Percentiles rank a stretch among this genome's conserved stretches.
Evolutionary conservation across 371 early-diverging fungal species (phyloP).

Genomic region (Amoeboaphelidium protococcarum): DNA sequence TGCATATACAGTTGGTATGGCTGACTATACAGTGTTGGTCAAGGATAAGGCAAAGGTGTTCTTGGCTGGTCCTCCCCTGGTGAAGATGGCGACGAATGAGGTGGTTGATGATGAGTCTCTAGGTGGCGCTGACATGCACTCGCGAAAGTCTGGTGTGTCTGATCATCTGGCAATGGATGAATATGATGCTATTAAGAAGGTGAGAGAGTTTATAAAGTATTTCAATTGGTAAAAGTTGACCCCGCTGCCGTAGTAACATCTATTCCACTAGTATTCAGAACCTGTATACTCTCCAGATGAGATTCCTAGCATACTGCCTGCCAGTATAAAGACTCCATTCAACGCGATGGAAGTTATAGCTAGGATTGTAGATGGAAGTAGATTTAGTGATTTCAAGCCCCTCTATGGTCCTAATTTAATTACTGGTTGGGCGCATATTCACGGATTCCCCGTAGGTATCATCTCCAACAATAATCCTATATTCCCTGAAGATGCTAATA

Average conservation of each 20-base stretch:
- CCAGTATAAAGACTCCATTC: slow-evolving; percentile 33
- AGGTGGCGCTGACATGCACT: slow-evolving; percentile 51
- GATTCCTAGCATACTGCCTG: slow-evolving; percentile 28
- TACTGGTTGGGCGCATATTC: slow-evolving; percentile 34
- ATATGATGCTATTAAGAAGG: slow-evolving; percentile 27
- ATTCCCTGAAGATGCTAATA: slow-evolving; percentile 39
- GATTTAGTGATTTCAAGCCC: slow-evolving; percentile 32
- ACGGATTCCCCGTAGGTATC: slow-evolving; percentile 38
- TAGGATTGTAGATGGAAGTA: slow-evolving; percentile 34
- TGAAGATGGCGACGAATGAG: slow-evolving; percentile 49
- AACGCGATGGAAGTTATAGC: slow-evolving; percentile 37
- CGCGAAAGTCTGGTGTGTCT: slow-evolving; percentile 17
- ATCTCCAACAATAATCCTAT: slow-evolving; percentile 41
- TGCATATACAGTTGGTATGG: slow-evolving; percentile 43
- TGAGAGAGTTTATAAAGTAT: slow-evolving; percentile 31
- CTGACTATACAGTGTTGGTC: slow-evolving; percentile 43
- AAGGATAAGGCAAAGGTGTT: slow-evolving; percentile 46
- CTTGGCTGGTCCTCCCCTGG: slow-evolving; percentile 46
- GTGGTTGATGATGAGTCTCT: slow-evolving; percentile 34
- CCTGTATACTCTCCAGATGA: too few species aligned
- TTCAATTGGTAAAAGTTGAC: slow-evolving; percentile 32
- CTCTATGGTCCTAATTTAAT: slow-evolving; percentile 34
- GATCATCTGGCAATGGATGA: slow-evolving; percentile 36
- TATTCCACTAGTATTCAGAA: too few species aligned
- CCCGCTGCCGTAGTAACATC: slow-evolving; percentile 17